Percentiles rank a stretch among this genome's conserved stretches.
phyloP scores from a whole-genome alignment of 2,329 filamentous ascomycete genomes.

The Paradendryphiella salina region DNA sequence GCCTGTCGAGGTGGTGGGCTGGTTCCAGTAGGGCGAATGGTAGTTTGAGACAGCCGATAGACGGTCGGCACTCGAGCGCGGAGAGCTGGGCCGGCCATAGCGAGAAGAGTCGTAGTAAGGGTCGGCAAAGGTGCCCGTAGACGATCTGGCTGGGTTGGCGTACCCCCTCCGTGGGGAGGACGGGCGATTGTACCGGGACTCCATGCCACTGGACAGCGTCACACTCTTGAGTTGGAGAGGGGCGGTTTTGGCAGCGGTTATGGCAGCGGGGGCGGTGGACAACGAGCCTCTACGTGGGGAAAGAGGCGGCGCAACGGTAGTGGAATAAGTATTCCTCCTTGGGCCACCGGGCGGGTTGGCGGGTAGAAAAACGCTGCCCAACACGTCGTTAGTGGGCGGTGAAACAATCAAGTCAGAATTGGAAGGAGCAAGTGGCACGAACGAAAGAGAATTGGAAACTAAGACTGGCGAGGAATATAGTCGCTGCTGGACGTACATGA shows the following conservation, averaged over 20 bases:
- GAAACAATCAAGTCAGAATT: conserved; percentile 7
- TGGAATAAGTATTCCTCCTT: conserved; percentile 25
- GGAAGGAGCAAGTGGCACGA: conserved; percentile 13
- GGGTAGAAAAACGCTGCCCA: conserved; percentile 42
- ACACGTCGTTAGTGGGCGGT: conserved; percentile 36
- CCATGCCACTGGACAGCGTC: conserved; percentile 35
- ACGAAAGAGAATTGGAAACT: conserved; percentile 21
- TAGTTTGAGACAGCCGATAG: conserved; percentile 30
- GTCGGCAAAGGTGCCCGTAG: conserved; percentile 45
- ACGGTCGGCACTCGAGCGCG: conserved; percentile 42
- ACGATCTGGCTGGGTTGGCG: conserved; percentile 40
- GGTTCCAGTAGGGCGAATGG: conserved; percentile 29
- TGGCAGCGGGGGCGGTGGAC: conserved; percentile 25
- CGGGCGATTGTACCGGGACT: conserved; percentile 42
- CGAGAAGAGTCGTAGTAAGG: conserved; percentile 40
- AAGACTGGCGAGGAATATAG: conserved; percentile 32
- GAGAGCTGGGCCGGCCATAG: conserved; percentile 39
- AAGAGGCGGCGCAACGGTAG: conserved; percentile 25
- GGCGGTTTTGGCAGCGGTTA: conserved; percentile 25
- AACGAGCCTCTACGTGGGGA: conserved; percentile 34
- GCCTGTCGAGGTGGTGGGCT: conserved; percentile 28
- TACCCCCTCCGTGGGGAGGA: conserved; percentile 42
- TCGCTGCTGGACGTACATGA: conserved; percentile 43
- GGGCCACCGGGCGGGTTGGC: conserved; percentile 24
- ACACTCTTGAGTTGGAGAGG: conserved; percentile 29